These are phyloP conservation scores for Spergularia azorica DNA, from an alignment of 179 eudicot species.

Conservation along the genomic window DNA sequence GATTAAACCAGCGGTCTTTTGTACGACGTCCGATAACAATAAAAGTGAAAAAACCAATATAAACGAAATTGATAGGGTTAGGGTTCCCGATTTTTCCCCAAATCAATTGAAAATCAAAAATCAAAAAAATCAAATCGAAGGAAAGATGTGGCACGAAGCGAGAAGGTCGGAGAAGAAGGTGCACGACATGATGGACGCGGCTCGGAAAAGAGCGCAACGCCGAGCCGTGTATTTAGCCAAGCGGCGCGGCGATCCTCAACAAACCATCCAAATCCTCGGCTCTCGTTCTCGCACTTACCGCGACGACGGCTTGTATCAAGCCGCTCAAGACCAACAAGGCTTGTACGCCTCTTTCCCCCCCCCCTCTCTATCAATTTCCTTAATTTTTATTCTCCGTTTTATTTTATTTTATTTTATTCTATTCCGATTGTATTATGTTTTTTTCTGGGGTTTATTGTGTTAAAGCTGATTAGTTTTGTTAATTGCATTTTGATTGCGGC, in stretches of 20 bases:
- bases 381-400: background rate
- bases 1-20: no score
- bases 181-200: slow-evolving; percentile 97
- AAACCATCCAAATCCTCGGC: slow-evolving; percentile 65
- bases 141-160: slow-evolving; percentile 96
- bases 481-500: background rate
- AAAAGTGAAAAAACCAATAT: no score
- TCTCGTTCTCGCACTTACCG: slow-evolving; percentile 71
- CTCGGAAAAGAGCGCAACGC: slow-evolving; percentile 85
- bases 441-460: background rate
- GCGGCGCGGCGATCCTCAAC: slow-evolving; percentile 88
- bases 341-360: slow-evolving; percentile 47
- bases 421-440: background rate
- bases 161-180: slow-evolving; percentile 97
- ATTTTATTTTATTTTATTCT: no score
- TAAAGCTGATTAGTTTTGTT: background rate
- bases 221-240: slow-evolving; percentile 86
- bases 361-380: background rate
- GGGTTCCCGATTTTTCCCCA: slow-evolving; percentile 18
- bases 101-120: no score
- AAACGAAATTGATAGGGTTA: background rate
- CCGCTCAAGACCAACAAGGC: slow-evolving; percentile 90
- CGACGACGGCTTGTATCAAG: slow-evolving; percentile 77
- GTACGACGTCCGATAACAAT: no score
- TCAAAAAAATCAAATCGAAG: no score